phyloP scores from a whole-genome alignment of 352 stramenopile genomes.

The Phytopythium kandeliae region DNA sequence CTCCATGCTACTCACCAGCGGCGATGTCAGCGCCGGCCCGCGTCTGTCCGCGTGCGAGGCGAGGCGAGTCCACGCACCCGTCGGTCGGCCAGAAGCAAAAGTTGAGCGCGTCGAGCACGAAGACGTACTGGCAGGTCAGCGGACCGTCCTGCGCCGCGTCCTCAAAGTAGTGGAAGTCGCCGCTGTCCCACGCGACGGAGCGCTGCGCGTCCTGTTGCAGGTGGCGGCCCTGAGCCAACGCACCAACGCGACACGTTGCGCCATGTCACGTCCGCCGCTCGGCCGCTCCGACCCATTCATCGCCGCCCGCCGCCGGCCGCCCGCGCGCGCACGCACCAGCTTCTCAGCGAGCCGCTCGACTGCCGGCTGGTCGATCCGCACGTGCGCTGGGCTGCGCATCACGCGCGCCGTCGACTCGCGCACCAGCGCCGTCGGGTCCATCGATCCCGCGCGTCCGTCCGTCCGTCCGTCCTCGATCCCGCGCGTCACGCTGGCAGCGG shows the following conservation, averaged over 20 bases:
- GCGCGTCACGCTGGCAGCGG: too few relatives aligned
- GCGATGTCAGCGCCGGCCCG: background rate
- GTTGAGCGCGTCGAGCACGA: slow-evolving; percentile 87
- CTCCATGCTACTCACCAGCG: slow-evolving; percentile 51
- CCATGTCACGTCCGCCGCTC: too few relatives aligned
- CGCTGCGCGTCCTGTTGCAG: slow-evolving; percentile 31
- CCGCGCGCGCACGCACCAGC: slow-evolving; percentile 37
- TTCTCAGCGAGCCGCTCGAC: slow-evolving; percentile 30
- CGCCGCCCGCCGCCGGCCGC: too few relatives aligned
- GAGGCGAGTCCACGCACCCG: slow-evolving; percentile 27
- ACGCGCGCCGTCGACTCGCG: slow-evolving; percentile 49
- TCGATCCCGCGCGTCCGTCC: too few relatives aligned
- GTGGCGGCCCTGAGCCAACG: slow-evolving; percentile 19
- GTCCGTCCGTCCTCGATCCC: too few relatives aligned
- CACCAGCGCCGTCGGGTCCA: slow-evolving; percentile 51
- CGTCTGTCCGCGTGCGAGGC: background rate
- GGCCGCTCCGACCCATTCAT: too few relatives aligned
- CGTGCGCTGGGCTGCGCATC: slow-evolving; percentile 24
- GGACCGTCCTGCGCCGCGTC: slow-evolving; percentile 60
- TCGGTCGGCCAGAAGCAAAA: slow-evolving; percentile 89
- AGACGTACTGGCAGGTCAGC: slow-evolving; percentile 83
- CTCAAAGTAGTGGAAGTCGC: slow-evolving; percentile 78
- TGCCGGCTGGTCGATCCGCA: slow-evolving; percentile 26
- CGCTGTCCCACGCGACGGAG: slow-evolving; percentile 67
- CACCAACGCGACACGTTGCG: background rate